These are phyloP conservation scores for Tilletiaria anomala DNA, from an alignment of 1,284 basidiomycete genomes.

Conservation along the genomic window DNA sequence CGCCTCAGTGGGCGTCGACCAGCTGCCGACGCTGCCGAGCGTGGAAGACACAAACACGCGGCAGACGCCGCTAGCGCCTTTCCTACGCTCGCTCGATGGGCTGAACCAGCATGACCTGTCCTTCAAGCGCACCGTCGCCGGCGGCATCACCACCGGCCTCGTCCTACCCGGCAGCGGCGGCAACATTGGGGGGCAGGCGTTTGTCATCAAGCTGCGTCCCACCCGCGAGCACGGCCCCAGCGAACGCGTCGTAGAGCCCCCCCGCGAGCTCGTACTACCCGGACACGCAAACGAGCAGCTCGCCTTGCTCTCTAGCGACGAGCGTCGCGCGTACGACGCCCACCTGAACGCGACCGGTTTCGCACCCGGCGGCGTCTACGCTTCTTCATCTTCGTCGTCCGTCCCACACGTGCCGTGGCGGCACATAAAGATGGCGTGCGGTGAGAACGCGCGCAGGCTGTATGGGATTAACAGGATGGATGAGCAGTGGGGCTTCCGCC, in stretches of 20 bases:
- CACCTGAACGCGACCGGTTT: constrained; percentile 1
- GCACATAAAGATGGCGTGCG: constrained; percentile 40
- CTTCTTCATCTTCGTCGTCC: too few relatives aligned
- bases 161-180: constrained; percentile 52
- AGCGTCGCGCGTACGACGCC: too few relatives aligned
- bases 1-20: too few relatives aligned
- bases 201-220: constrained; percentile 53
- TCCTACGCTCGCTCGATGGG: constrained; percentile 51
- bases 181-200: constrained; percentile 56
- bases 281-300: constrained; percentile 12
- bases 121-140: constrained; percentile 49
- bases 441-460: constrained; percentile 45
- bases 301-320: too few relatives aligned
- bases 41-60: constrained; percentile 45
- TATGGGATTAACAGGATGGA: constrained; percentile 47
- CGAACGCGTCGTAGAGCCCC: constrained; percentile 26
- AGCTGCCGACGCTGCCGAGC: constrained; percentile 37
- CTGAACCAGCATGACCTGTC: constrained; percentile 52
- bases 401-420: constrained; percentile 22
- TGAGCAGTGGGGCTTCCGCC: constrained; percentile 49
- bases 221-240: constrained; percentile 37
- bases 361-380: constrained; percentile 13
- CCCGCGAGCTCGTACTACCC: constrained; percentile 14
- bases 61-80: constrained; percentile 49
- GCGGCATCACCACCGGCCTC: constrained; percentile 57